Evolutionary conservation across 345 rosid genomes (phyloP).

Genomic region (Triadica sebifera): DNA sequence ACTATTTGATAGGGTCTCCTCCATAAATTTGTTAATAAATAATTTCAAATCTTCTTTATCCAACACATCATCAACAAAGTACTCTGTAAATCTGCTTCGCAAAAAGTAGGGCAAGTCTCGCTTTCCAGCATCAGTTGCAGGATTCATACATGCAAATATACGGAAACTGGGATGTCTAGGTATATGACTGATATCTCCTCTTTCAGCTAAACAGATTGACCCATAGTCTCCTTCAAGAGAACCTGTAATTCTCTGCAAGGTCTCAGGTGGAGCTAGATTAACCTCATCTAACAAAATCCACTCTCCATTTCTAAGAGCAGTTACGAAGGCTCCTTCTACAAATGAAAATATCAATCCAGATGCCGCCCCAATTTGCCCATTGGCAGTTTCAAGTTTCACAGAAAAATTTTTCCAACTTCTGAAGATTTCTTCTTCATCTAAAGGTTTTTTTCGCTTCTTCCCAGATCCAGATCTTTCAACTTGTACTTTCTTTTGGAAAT

Average conservation of each 20-base stretch:
- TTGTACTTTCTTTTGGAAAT: slow-evolving; percentile 22
- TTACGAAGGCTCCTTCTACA: slow-evolving; percentile 94
- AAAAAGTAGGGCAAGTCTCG: slow-evolving; percentile 75
- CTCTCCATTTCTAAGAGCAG: slow-evolving; percentile 80
- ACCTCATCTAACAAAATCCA: slow-evolving; percentile 98
- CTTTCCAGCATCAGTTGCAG: slow-evolving; percentile 99
- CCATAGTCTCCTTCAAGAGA: slow-evolving; percentile 91
- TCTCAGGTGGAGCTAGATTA: slow-evolving; percentile 93
- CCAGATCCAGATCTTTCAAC: slow-evolving; percentile 37
- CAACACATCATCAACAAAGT: slow-evolving; percentile 76
- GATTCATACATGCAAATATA: slow-evolving; percentile 95
- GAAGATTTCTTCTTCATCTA: slow-evolving; percentile 38
- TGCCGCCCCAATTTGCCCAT: slow-evolving; percentile 50
- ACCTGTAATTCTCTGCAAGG: slow-evolving; percentile 80
- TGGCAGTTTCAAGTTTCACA: slow-evolving; percentile 49
- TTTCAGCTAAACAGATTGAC: slow-evolving; percentile 91
- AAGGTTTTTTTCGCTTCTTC: slow-evolving; percentile 67
- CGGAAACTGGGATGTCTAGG: slow-evolving; percentile 75
- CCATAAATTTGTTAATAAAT: slow-evolving; percentile 67
- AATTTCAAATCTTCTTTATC: slow-evolving; percentile 69
- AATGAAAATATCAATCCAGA: slow-evolving; percentile 87
- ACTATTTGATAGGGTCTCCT: slow-evolving; percentile 48
- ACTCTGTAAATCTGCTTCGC: slow-evolving; percentile 84
- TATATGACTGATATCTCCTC: slow-evolving; percentile 73
- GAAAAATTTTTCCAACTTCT: slow-evolving; percentile 55